These are phyloP conservation scores for Kuraishia cidri DNA, from an alignment of 805 yeast species.

Conservation along the genomic window DNA sequence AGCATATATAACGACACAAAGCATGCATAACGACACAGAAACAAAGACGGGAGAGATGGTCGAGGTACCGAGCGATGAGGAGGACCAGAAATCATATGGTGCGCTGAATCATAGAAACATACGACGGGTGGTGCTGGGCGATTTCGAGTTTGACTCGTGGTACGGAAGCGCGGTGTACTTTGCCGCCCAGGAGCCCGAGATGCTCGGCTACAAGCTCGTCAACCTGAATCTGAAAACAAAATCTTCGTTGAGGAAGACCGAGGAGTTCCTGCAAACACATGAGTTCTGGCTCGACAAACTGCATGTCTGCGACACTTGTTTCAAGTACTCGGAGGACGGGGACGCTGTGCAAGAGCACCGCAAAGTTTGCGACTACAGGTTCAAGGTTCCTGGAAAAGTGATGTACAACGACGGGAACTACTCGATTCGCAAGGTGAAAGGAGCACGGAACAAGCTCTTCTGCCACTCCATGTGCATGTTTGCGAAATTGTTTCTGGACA, in stretches of 20 bases:
- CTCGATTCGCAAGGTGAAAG: slow-evolving; percentile 60
- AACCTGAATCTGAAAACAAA: slow-evolving; percentile 12
- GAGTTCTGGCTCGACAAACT: slow-evolving; percentile 51
- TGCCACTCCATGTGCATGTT: slow-evolving; percentile 80
- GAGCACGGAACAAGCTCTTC: slow-evolving; percentile 52
- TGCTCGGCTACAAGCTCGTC: slow-evolving; percentile 32
- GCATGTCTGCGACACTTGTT: slow-evolving; percentile 74
- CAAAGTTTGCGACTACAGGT: slow-evolving; percentile 31
- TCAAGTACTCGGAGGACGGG: slow-evolving; percentile 58
- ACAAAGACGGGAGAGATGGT: too few species aligned
- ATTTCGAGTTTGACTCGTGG: slow-evolving; percentile 70
- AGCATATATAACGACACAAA: too few species aligned
- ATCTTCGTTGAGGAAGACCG: slow-evolving; percentile 6
- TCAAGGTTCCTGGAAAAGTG: slow-evolving; percentile 51
- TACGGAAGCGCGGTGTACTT: slow-evolving; percentile 82
- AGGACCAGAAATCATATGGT: slow-evolving; percentile 45
- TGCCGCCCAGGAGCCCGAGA: slow-evolving; percentile 28
- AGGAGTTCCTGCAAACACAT: slow-evolving; percentile 8
- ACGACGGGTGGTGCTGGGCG: slow-evolving; percentile 56
- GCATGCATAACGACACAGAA: too few species aligned
- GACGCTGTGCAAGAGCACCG: slow-evolving; percentile 42
- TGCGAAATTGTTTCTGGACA: slow-evolving; percentile 82
- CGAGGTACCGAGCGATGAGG: neutral
- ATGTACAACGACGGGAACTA: slow-evolving; percentile 53
- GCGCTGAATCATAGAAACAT: slow-evolving; percentile 57